A percentile compares a stretch with the other conserved stretches of the same genome.
Conservation (phyloP, 352 stramenopile species). For the Phytophthora hibernalis region DNA sequence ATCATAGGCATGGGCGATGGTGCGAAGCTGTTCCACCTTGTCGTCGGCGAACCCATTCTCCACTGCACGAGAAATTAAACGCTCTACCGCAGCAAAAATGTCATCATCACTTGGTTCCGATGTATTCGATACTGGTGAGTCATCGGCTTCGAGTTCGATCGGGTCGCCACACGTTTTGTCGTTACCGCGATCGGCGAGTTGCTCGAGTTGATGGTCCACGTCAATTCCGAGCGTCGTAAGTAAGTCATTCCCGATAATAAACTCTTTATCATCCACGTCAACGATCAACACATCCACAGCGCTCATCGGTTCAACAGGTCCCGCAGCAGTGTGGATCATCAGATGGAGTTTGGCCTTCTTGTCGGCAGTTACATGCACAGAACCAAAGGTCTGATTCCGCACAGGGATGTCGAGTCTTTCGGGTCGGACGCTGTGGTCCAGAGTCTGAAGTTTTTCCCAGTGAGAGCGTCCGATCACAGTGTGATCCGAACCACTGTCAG, state of each 20-base stretch:
- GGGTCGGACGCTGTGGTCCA: background rate
- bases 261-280: background rate
- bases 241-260: background rate
- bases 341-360: background rate
- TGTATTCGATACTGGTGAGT: background rate
- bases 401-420: background rate
- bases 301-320: background rate
- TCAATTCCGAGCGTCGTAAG: background rate
- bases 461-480: slow-evolving; percentile 4
- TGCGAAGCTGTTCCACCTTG: background rate
- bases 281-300: background rate
- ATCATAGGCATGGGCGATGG: background rate
- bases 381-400: background rate
- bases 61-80: background rate
- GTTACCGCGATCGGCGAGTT: background rate
- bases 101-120: background rate
- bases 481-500: background rate
- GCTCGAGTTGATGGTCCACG: background rate
- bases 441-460: background rate
- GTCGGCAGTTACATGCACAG: no score
- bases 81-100: background rate
- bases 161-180: background rate
- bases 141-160: background rate
- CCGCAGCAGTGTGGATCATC: background rate
- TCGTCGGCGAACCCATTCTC: background rate